Evolutionary conservation across 2,329 filamentous ascomycete species (phyloP), one percentile per base, ranked within the genome.

Genomic region (Berkeleyomyces basicola): DNA sequence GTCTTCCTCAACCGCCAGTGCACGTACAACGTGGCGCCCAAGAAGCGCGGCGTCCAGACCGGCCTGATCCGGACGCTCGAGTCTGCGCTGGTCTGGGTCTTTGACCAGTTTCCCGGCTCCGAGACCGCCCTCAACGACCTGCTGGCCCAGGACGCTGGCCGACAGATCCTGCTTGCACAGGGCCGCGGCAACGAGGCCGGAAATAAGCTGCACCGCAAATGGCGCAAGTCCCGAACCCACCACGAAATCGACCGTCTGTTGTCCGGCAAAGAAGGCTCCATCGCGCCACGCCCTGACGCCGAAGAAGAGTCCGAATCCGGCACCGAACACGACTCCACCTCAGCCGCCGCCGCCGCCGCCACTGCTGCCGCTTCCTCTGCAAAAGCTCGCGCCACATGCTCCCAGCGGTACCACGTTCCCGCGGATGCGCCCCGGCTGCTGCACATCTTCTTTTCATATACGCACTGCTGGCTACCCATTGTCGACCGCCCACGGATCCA

Each of bases 31-130:
- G 79, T 85, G 61, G 83, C 82, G 61, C 83, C 85, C 6, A 89
- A 88, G 72, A 90, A 90, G 71, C 79, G 87, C 66, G 87, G 88
- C 3, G 82, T 91, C 9, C 87, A 87, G 68, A 87, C 87, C n/a
- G 87, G 88, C 14, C 90, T 90, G 69, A 85, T 91, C 62, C 80
- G 86, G 42, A 86, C 85, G 0, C 75, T 91, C 16, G 87, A 91
- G 71, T 72, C 87, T 51, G 79, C 84, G 7, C 76, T 87, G 62
- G 84, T 83, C 10, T 83, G 83, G 76, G 73, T 87, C 0, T 85
- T 88, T 65, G 78, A 82, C 64, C 79, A 80, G 62, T 78, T 83
- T 43, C 77, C 81, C 11, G 81, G 79, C 7, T 79, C 77, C 58
- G 84, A 88, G 70, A 75, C 77, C 60, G 76, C 78, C 11, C 76